These are phyloP conservation scores for Saitoella complicata DNA, from an alignment of 805 yeast genomes.

Conservation along the genomic window DNA sequence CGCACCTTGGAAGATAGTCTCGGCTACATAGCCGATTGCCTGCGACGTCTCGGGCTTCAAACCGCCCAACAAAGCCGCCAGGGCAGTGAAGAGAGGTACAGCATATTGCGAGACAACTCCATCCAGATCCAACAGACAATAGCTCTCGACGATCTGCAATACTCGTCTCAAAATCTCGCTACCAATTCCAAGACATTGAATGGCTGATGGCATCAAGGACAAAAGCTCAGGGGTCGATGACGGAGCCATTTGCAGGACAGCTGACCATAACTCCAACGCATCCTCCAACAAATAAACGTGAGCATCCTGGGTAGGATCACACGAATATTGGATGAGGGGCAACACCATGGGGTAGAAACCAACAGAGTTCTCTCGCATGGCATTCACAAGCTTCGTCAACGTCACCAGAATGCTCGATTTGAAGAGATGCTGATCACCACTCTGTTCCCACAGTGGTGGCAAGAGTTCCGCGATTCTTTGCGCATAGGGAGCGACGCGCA, in stretches of 20 bases:
- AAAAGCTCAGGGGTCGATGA: not conserved
- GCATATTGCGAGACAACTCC: not conserved
- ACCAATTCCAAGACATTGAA: not conserved
- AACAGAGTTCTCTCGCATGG: conserved; percentile 13
- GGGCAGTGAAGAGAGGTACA: not conserved
- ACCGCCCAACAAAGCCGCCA: not conserved
- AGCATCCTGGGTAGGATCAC: conserved; percentile 42
- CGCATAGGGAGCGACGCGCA: conserved; percentile 17
- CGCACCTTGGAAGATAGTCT: not conserved
- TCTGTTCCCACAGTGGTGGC: conserved; percentile 63
- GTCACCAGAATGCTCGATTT: conserved; percentile 25
- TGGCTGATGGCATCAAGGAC: not conserved
- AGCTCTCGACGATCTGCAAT: not conserved
- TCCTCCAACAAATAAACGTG: conserved; percentile 59
- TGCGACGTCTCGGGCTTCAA: not conserved
- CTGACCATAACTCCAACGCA: conserved; percentile 73
- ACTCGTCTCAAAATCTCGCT: not conserved
- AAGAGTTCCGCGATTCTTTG: conserved; percentile 27
- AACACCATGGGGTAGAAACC: conserved; percentile 23
- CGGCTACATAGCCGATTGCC: not conserved
- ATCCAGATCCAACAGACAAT: not conserved
- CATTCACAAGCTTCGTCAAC: conserved; percentile 18
- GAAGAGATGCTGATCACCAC: conserved; percentile 25
- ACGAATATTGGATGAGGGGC: conserved; percentile 46
- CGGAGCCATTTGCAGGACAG: conserved; percentile 31